Conservation (phyloP, 1,284 basidiomycete genomes). For the Puccinia horiana region DNA sequence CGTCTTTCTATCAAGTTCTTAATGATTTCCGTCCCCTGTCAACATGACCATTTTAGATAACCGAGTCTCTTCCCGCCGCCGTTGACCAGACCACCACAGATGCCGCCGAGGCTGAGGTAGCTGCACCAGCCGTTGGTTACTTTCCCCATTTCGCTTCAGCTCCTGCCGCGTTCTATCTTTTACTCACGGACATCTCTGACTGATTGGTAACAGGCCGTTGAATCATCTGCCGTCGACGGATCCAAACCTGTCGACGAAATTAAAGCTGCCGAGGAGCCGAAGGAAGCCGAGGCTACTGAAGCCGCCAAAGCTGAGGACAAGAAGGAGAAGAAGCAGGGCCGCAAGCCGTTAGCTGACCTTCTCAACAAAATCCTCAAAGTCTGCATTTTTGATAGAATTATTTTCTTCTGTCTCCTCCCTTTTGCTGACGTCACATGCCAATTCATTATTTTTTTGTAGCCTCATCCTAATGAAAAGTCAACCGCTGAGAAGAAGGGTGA, state of each 20-base stretch:
- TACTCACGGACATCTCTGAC: background rate
- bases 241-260: background rate
- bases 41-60: background rate
- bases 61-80: background rate
- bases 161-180: no score
- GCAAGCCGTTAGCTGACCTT: slow-evolving; percentile 46
- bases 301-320: slow-evolving; percentile 34
- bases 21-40: background rate
- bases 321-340: slow-evolving; percentile 45
- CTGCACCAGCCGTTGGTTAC: slow-evolving; percentile 14
- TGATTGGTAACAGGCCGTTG: background rate
- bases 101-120: background rate
- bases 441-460: background rate
- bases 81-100: background rate
- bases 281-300: slow-evolving; percentile 5
- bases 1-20: background rate
- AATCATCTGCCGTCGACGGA: background rate
- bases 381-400: no score
- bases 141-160: background rate
- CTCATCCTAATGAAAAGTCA: slow-evolving; percentile 21
- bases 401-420: background rate
- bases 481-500: slow-evolving; percentile 29
- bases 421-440: background rate
- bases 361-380: slow-evolving; percentile 48
- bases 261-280: slow-evolving; percentile 38